Percentiles rank a stretch among this genome's conserved stretches.
Evolutionary conservation across 805 yeast species (phyloP).

Genomic region (Kluyveromyces siamensis): DNA sequence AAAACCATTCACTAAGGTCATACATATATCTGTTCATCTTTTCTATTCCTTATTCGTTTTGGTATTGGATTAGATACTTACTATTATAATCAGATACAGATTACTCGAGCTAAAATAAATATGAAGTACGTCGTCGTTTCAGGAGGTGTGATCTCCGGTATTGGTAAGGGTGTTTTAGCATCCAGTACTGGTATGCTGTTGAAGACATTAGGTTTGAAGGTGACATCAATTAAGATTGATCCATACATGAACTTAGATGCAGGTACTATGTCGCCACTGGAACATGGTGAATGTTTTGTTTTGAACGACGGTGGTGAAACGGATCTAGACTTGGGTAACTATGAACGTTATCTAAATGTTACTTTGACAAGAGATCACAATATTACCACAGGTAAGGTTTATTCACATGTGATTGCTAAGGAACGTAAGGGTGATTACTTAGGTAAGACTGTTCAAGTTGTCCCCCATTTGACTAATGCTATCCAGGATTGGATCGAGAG

Average conservation of each 20-base stretch:
- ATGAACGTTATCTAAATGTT: constrained; percentile 91
- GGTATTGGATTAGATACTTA: not conserved
- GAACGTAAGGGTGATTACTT: constrained; percentile 96
- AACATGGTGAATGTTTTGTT: constrained; percentile 98
- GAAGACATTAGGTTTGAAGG: constrained; percentile 89
- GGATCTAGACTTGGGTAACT: constrained; percentile 95
- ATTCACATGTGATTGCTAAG: constrained; percentile 84
- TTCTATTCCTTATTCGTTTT: not conserved
- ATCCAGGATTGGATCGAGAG: constrained; percentile 98
- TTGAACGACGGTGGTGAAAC: constrained; percentile 98
- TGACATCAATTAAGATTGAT: constrained; percentile 95
- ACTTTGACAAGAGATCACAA: constrained; percentile 91
- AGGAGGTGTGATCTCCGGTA: constrained; percentile 99
- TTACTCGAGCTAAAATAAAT: constrained; percentile 6
- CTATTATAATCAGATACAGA: not conserved
- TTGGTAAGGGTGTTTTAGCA: constrained; percentile 97
- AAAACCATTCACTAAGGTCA: not conserved
- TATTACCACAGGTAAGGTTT: constrained; percentile 96
- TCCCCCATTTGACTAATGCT: constrained; percentile 94
- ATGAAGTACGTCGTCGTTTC: constrained; percentile 99
- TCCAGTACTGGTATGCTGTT: constrained; percentile 92
- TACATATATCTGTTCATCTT: too few relatives aligned
- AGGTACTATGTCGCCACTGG: constrained; percentile 98
- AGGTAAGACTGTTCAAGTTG: constrained; percentile 99
- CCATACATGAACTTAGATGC: constrained; percentile 99